Conservation (phyloP, 2,329 filamentous ascomycete species). For the Trichoderma endophyticum region DNA sequence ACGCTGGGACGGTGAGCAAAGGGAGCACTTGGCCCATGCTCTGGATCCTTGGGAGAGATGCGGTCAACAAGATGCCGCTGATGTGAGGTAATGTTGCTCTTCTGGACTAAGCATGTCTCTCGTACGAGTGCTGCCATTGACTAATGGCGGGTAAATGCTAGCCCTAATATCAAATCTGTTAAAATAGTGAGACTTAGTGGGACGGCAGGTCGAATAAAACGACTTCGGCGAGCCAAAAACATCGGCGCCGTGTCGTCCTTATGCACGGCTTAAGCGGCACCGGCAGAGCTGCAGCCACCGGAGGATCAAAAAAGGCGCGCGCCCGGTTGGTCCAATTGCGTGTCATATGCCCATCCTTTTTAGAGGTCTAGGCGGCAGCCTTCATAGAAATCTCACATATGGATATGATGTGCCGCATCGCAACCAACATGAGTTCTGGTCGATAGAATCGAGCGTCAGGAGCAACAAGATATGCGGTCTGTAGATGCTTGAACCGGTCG, state of each 20-base stretch:
- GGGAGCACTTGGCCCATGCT: background rate
- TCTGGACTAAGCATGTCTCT: background rate
- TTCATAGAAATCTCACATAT: background rate
- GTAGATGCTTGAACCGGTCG: background rate
- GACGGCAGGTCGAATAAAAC: background rate
- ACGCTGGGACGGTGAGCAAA: background rate
- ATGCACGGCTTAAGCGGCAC: conserved; percentile 9
- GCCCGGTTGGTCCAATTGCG: background rate
- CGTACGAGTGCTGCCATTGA: background rate
- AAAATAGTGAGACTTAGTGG: background rate
- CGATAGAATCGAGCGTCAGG: background rate
- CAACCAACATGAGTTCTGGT: background rate
- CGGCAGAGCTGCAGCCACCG: conserved; percentile 10
- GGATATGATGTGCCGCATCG: background rate
- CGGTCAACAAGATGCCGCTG: background rate
- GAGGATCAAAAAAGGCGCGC: background rate
- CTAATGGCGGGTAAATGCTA: background rate
- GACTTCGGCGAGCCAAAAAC: background rate
- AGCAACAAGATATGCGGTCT: background rate
- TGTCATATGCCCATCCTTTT: background rate
- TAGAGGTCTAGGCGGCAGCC: background rate
- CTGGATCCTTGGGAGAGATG: background rate
- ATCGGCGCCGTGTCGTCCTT: background rate
- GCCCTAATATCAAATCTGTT: background rate
- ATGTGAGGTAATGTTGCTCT: background rate